These are phyloP conservation scores for Plectosphaerella cucumerina DNA, from an alignment of 2,329 filamentous ascomycete species.

Conservation along the genomic window DNA sequence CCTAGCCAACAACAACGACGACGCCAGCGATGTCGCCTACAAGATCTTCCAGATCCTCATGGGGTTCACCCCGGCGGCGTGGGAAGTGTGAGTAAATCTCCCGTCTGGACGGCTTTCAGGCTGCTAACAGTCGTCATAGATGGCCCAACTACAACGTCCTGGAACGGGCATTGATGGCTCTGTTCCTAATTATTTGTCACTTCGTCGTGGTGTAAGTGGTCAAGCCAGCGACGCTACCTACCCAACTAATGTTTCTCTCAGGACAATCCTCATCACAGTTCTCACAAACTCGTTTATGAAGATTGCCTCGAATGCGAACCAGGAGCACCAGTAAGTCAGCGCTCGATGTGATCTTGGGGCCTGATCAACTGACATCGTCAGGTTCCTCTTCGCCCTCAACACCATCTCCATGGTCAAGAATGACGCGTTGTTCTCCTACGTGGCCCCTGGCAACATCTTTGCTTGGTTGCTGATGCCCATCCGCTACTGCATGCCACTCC, in stretches of 20 bases:
- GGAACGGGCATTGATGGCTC: slow-evolving; percentile 68
- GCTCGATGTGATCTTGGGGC: too few species aligned
- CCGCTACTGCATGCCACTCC: slow-evolving; percentile 74
- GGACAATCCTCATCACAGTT: slow-evolving; percentile 91
- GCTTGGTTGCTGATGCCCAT: slow-evolving; percentile 85
- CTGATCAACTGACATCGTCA: slow-evolving; percentile 18
- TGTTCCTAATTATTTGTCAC: slow-evolving; percentile 92
- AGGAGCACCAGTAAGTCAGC: slow-evolving; percentile 68
- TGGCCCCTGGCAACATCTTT: slow-evolving; percentile 86
- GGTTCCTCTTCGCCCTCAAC: slow-evolving; percentile 90
- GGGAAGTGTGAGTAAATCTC: slow-evolving; percentile 69
- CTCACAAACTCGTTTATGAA: slow-evolving; percentile 95
- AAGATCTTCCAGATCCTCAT: slow-evolving; percentile 91
- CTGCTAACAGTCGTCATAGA: slow-evolving; percentile 23
- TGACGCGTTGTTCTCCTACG: slow-evolving; percentile 91
- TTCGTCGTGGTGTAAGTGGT: slow-evolving; percentile 73
- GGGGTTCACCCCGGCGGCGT: slow-evolving; percentile 93
- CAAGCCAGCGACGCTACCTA: background rate
- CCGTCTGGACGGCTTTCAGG: background rate
- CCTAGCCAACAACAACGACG: slow-evolving; percentile 67
- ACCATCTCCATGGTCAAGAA: slow-evolving; percentile 98
- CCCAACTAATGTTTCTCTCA: slow-evolving; percentile 15
- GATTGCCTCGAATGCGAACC: slow-evolving; percentile 86
- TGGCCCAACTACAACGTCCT: slow-evolving; percentile 74
- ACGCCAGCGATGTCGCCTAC: slow-evolving; percentile 74